Percentiles rank a stretch among this genome's conserved stretches.
These are phyloP conservation scores for Cicer pinnatifidum DNA, from an alignment of 306 rosid genomes.

Conservation along the genomic window DNA sequence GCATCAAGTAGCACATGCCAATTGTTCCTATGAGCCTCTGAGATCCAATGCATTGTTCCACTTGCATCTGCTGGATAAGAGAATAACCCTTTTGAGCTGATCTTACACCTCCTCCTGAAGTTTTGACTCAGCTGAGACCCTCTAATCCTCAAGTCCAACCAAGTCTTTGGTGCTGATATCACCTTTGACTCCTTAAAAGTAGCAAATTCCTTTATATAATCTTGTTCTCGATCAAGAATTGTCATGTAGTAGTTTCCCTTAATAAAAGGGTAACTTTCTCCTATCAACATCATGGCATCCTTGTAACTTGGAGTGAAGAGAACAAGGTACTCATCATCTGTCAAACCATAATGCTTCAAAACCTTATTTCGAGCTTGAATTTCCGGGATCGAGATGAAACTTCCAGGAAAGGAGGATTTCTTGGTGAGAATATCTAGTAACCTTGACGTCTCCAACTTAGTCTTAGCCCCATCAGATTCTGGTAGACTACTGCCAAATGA, in stretches of 20 bases:
- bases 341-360: slow-evolving; percentile 75
- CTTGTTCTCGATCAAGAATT: slow-evolving; percentile 57
- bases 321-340: slow-evolving; percentile 72
- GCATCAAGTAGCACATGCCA: slow-evolving; percentile 98
- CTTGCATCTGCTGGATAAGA: slow-evolving; percentile 76
- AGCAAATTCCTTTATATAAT: slow-evolving; percentile 68
- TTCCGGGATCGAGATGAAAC: slow-evolving; percentile 84
- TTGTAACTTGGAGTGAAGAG: slow-evolving; percentile 73
- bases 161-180: slow-evolving; percentile 65
- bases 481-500: slow-evolving; percentile 65
- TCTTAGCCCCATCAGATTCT: slow-evolving; percentile 63
- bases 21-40: slow-evolving; percentile 84
- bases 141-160: slow-evolving; percentile 83
- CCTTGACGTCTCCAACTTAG: slow-evolving; percentile 77
- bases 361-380: slow-evolving; percentile 72
- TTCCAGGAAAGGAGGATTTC: slow-evolving; percentile 76
- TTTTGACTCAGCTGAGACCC: slow-evolving; percentile 86
- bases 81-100: slow-evolving; percentile 78
- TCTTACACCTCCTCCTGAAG: slow-evolving; percentile 82
- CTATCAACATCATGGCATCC: slow-evolving; percentile 79
- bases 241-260: slow-evolving; percentile 73
- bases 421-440: slow-evolving; percentile 73
- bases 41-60: slow-evolving; percentile 87
- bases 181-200: slow-evolving; percentile 72
- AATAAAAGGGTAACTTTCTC: slow-evolving; percentile 79